Evolutionary conservation across 2,329 filamentous ascomycete genomes (phyloP).

Genomic region (Thelonectria olida): DNA sequence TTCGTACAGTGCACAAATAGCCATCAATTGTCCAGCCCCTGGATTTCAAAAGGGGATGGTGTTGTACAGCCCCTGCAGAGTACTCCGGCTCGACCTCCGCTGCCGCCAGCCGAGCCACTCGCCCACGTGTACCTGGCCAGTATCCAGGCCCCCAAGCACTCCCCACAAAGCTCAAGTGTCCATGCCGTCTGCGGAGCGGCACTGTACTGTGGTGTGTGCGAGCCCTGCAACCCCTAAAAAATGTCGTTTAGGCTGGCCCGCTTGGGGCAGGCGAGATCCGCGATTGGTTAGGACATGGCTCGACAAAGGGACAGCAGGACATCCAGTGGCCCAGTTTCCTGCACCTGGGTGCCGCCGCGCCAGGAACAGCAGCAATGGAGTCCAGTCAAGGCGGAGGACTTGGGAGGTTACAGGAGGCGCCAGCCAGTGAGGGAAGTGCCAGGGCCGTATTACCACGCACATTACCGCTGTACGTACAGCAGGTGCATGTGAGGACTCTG

Average conservation of each 20-base stretch:
- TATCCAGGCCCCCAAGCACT: conserved; percentile 5
- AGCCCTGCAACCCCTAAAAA: conserved; percentile 40
- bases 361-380: conserved; percentile 25
- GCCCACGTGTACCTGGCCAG: conserved; percentile 18
- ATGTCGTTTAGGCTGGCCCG: conserved; percentile 25
- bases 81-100: conserved; percentile 19
- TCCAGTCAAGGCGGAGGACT: conserved; percentile 18
- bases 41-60: conserved; percentile 30
- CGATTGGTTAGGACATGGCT: conserved; percentile 31
- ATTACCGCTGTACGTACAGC: neutral
- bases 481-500: neutral
- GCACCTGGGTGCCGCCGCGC: conserved; percentile 17
- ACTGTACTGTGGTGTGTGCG: conserved; percentile 18
- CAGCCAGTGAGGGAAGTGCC: conserved; percentile 14
- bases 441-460: conserved; percentile 3
- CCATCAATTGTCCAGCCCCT: conserved; percentile 29
- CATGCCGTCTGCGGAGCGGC: conserved; percentile 25
- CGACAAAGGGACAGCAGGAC: conserved; percentile 16
- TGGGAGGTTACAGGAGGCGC: conserved; percentile 24
- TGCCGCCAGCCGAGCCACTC: neutral
- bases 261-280: conserved; percentile 10
- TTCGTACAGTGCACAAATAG: conserved; percentile 12
- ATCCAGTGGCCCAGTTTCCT: conserved; percentile 11
- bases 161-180: conserved; percentile 23
- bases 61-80: conserved; percentile 26